Conservation (phyloP, 148 eudicot species). For the Arbutus unedo region DNA sequence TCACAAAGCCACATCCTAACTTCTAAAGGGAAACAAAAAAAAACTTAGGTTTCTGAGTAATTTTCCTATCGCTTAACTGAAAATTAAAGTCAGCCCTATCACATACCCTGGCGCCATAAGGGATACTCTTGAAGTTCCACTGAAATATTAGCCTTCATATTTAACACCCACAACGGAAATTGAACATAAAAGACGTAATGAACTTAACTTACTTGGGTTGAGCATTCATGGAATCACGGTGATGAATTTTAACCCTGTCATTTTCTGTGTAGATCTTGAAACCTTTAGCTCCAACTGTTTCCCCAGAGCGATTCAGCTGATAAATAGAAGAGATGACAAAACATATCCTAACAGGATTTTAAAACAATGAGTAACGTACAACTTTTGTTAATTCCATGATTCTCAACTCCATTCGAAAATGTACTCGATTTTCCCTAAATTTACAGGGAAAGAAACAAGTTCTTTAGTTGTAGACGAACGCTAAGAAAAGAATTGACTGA, state of each 20-base stretch:
- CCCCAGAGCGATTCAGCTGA: background rate
- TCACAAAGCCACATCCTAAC: background rate
- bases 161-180: background rate
- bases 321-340: background rate
- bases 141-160: background rate
- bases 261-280: constrained; percentile 43
- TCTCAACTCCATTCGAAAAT: constrained; percentile 9
- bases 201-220: constrained; percentile 29
- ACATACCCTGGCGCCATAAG: background rate
- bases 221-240: constrained; percentile 14
- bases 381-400: constrained; percentile 7
- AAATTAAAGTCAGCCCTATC: constrained; percentile 4
- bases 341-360: background rate
- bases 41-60: background rate
- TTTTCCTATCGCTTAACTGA: background rate
- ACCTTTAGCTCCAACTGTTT: constrained; percentile 29
- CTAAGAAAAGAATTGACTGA: background rate
- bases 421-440: constrained; percentile 27
- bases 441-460: background rate
- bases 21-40: background rate
- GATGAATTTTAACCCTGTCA: constrained; percentile 19
- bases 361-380: constrained; percentile 7
- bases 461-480: background rate
- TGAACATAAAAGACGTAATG: background rate
- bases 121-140: constrained; percentile 8